Evolutionary conservation across 768 basidiomycete species (phyloP), one percentile per base, ranked within the genome.

Genomic region (Suillus tomentosus): DNA sequence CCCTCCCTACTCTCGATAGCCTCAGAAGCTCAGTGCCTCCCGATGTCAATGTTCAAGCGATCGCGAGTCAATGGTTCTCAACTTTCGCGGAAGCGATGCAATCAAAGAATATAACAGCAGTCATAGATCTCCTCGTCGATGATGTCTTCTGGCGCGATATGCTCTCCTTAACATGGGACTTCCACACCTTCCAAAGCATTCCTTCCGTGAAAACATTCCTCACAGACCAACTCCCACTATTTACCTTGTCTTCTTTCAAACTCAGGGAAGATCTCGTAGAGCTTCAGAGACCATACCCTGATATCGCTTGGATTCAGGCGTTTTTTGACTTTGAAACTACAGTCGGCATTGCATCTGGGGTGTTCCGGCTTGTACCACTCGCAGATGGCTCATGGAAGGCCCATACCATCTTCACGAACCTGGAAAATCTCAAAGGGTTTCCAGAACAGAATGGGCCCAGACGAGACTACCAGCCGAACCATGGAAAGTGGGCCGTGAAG

Each of bases 131-230:
- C 24, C 69, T 77, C 53, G 61, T 79, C 37, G 72, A 74, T 24
- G 72, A 70, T 53, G 78, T 78, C 5, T 83, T 82, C 64, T 89
- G 87, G 88, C 76, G 86, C 14, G 87, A 89, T 66, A 77, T 83
- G 60, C 80, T 87, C n/a, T 80, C 84, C 0, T 77, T 89, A 61
- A 88, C 87, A 19, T 88, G 86, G 86, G 80, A 86, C 64, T 82
- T 87, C 56, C 82, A 86, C 45, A 84, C 86, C 9, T 84, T 89
- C 68, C 78, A 82, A 66, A 79, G 83, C 14, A 73, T 67, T 43
- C 24, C 69, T 2, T 70, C 73, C 9, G 82, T 89, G 47, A 70
- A 62, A 4, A 69, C 71, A 31, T 82, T 87, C 70, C 79, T 87
- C 43, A n/a, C 65, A 6, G 83, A 83, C 56, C 81, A 85, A 34